Evolutionary conservation across 2,329 filamentous ascomycete genomes (phyloP).

Genomic region (Cladophialophora exuberans): DNA sequence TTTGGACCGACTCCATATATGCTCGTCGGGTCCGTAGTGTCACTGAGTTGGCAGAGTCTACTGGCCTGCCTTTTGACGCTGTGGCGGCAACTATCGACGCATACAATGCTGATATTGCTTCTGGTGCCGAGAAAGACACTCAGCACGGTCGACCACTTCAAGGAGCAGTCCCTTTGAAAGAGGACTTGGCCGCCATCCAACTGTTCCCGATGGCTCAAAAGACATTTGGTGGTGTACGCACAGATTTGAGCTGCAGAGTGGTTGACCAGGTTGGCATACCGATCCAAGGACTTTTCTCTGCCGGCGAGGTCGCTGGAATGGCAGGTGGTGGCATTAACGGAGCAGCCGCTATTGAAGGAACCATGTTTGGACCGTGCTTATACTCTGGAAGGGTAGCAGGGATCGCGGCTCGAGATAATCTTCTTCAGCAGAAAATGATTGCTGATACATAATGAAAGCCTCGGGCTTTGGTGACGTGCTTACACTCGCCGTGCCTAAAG

Average conservation of each 20-base stretch:
- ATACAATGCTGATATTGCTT: conserved; percentile 1
- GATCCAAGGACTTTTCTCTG: neutral
- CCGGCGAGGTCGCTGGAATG: conserved; percentile 2
- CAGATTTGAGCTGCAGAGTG: neutral
- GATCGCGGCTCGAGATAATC: too few species aligned
- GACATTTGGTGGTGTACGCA: neutral
- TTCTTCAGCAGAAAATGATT: too few species aligned
- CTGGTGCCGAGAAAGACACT: neutral
- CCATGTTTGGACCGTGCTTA: conserved; percentile 1
- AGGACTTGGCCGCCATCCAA: conserved; percentile 2
- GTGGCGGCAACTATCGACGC: neutral
- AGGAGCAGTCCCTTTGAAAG: neutral
- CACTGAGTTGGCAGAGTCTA: neutral
- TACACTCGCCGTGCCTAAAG: too few species aligned
- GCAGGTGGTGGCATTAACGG: neutral
- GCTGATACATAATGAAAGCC: too few species aligned
- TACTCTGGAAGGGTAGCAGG: neutral
- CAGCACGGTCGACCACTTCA: neutral
- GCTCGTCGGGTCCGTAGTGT: neutral
- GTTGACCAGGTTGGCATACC: neutral
- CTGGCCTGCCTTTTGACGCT: neutral
- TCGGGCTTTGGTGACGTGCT: too few species aligned
- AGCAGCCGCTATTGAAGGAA: neutral
- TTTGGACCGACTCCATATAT: neutral
- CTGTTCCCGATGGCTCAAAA: conserved; percentile 2